phyloP scores from a whole-genome alignment of 2,329 filamentous ascomycete species.

The Pseudogymnoascus destructans region DNA sequence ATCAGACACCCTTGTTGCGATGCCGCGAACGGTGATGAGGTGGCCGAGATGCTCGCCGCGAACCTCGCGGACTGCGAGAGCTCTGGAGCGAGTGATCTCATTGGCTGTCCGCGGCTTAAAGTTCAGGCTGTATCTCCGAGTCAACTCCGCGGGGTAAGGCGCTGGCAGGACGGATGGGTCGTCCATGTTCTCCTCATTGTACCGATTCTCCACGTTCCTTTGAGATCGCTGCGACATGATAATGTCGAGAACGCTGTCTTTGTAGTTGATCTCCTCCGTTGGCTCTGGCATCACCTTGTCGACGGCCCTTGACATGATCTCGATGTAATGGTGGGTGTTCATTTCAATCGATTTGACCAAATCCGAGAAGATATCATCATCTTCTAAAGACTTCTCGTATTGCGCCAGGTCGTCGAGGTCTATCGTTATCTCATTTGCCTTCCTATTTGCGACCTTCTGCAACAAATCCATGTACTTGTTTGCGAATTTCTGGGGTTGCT shows the following conservation, averaged over 20 bases:
- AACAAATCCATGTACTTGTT: constrained; percentile 82
- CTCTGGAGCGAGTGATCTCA: constrained; percentile 48
- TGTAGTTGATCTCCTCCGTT: constrained; percentile 73
- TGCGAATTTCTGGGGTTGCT: constrained; percentile 44
- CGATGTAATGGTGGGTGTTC: constrained; percentile 92
- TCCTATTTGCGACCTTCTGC: constrained; percentile 74
- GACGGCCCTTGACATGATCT: constrained; percentile 76
- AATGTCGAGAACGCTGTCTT: constrained; percentile 93
- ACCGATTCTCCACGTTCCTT: constrained; percentile 65
- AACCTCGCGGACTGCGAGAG: constrained; percentile 83
- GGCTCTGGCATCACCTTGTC: constrained; percentile 76
- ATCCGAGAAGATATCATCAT: constrained; percentile 41
- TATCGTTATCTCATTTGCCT: constrained; percentile 63
- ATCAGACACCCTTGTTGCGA: constrained; percentile 88
- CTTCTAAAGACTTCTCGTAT: constrained; percentile 63
- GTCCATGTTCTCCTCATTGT: constrained; percentile 50
- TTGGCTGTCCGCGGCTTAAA: constrained; percentile 81
- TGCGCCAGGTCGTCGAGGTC: constrained; percentile 75
- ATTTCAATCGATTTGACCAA: constrained; percentile 74
- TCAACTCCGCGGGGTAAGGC: constrained; percentile 83
- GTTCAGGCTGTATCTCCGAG: constrained; percentile 84
- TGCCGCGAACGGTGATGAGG: constrained; percentile 87
- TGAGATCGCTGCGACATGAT: constrained; percentile 85
- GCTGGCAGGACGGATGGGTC: constrained; percentile 55
- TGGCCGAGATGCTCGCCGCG: constrained; percentile 84